A percentile compares a stretch with the other conserved stretches of the same genome.
Conservation (phyloP, 1,284 basidiomycete genomes). For the Coriolopsis trogii region DNA sequence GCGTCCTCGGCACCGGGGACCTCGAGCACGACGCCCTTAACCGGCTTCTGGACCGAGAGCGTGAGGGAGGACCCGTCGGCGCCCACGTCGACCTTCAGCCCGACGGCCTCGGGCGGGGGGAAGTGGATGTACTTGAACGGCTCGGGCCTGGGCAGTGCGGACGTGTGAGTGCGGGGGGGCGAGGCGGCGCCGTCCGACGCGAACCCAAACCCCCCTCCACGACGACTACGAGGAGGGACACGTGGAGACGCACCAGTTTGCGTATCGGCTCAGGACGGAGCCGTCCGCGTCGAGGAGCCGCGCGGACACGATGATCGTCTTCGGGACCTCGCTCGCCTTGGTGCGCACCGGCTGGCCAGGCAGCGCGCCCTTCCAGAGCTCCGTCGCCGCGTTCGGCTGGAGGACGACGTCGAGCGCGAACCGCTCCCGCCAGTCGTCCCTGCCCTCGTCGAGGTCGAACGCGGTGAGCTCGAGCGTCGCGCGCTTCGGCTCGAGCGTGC, state of each 20-base stretch:
- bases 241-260: slow-evolving; percentile 63
- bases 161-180: no score
- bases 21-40: slow-evolving; percentile 86
- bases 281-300: slow-evolving; percentile 63
- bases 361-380: slow-evolving; percentile 71
- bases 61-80: slow-evolving; percentile 63
- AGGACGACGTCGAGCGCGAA: slow-evolving; percentile 58
- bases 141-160: slow-evolving; percentile 87
- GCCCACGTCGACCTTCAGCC: slow-evolving; percentile 54
- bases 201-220: no score
- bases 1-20: slow-evolving; percentile 65
- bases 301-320: slow-evolving; percentile 75
- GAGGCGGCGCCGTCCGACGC: no score
- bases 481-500: slow-evolving; percentile 58
- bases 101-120: slow-evolving; percentile 61
- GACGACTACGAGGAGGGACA: no score
- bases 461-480: slow-evolving; percentile 67
- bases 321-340: slow-evolving; percentile 65
- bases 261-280: slow-evolving; percentile 72
- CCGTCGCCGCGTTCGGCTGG: slow-evolving; percentile 78
- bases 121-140: slow-evolving; percentile 91
- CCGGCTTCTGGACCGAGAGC: slow-evolving; percentile 65
- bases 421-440: slow-evolving; percentile 58
- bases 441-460: slow-evolving; percentile 70
- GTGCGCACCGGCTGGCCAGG: slow-evolving; percentile 72